phyloP scores from a whole-genome alignment of 1,139 yeast species.

The Diutina scorzettiae region DNA sequence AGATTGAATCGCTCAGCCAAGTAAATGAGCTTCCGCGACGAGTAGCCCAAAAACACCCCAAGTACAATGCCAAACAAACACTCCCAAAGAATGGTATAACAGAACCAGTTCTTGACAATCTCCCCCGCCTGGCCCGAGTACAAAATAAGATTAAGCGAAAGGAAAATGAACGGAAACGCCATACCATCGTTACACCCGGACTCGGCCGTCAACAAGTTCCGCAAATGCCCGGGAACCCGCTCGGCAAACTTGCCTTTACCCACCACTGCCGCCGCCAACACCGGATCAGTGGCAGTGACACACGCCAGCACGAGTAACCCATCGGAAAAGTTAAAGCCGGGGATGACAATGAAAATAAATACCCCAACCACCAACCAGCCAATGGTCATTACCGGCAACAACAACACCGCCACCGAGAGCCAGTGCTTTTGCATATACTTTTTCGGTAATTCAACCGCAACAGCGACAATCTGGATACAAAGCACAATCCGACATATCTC shows the following conservation, averaged over 20 bases:
- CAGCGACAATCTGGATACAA: slow-evolving; percentile 92
- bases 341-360: slow-evolving; percentile 76
- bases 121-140: slow-evolving; percentile 55
- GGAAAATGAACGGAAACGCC: slow-evolving; percentile 90
- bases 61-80: slow-evolving; percentile 75
- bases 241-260: slow-evolving; percentile 97
- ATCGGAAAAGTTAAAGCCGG: slow-evolving; percentile 67
- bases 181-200: slow-evolving; percentile 97
- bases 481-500: slow-evolving; percentile 83
- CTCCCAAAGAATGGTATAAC: slow-evolving; percentile 73
- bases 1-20: slow-evolving; percentile 65
- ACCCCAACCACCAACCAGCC: slow-evolving; percentile 89
- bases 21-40: slow-evolving; percentile 60
- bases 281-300: slow-evolving; percentile 96
- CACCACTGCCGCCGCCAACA: slow-evolving; percentile 94
- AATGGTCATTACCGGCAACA: slow-evolving; percentile 86
- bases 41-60: slow-evolving; percentile 69
- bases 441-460: slow-evolving; percentile 91
- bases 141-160: slow-evolving; percentile 57
- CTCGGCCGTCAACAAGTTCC: slow-evolving; percentile 84
- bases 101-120: slow-evolving; percentile 77
- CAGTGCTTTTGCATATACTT: slow-evolving; percentile 89
- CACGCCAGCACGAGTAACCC: slow-evolving; percentile 82
- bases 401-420: slow-evolving; percentile 64
- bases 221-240: slow-evolving; percentile 91